Conservation (phyloP, 805 yeast species). For the Pichia californica region DNA sequence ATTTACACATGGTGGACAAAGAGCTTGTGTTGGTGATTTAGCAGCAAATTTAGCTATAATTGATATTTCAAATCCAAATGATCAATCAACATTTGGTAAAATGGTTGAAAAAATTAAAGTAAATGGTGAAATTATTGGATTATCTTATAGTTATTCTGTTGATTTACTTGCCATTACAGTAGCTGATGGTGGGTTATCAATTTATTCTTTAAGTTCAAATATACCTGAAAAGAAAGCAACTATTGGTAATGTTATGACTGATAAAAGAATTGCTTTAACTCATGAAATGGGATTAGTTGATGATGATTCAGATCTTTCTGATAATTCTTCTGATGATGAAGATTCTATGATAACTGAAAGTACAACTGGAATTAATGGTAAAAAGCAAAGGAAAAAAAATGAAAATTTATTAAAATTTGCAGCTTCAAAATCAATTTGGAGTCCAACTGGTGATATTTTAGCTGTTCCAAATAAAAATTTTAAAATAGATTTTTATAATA, state of each 20-base stretch:
- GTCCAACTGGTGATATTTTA: constrained; percentile 58
- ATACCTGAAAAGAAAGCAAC: constrained; percentile 49
- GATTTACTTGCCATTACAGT: constrained; percentile 54
- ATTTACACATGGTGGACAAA: constrained; percentile 56
- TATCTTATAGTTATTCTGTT: constrained; percentile 50
- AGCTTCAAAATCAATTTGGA: constrained; percentile 60
- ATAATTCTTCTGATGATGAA: constrained; percentile 20
- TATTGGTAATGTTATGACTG: constrained; percentile 34
- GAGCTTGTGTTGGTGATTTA: constrained; percentile 60
- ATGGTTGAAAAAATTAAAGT: constrained; percentile 29
- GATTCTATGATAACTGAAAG: constrained; percentile 25
- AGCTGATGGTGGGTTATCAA: constrained; percentile 50
- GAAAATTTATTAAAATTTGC: constrained; percentile 22
- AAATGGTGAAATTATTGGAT: constrained; percentile 49
- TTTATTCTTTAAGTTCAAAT: constrained; percentile 46
- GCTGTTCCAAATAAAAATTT: constrained; percentile 56
- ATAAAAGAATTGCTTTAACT: constrained; percentile 23
- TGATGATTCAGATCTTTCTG: constrained; percentile 35
- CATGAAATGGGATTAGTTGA: constrained; percentile 14
- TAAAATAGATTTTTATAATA: constrained; percentile 39
- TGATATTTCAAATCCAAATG: constrained; percentile 33
- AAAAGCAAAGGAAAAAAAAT: constrained; percentile 27
- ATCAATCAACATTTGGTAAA: constrained; percentile 27
- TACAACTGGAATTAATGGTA: constrained; percentile 10
- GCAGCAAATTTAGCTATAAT: constrained; percentile 49